Evolutionary conservation across 371 early-diverging fungal genomes (phyloP).

Genomic region (Rhizopus arrhizus): DNA sequence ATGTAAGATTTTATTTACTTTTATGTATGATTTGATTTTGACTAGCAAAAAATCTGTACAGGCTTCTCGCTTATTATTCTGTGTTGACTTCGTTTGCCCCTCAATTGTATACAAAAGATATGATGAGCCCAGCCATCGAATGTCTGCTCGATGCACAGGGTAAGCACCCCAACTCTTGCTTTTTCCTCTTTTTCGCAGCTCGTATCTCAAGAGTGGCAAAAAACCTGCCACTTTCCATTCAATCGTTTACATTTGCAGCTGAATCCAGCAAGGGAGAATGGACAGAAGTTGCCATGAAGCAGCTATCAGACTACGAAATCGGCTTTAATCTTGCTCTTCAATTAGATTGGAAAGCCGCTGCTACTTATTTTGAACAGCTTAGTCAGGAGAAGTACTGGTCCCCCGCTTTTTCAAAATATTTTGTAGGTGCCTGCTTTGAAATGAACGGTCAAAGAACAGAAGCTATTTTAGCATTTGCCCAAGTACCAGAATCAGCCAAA

Average conservation of each 20-base stretch:
- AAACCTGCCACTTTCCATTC: conserved; percentile 54
- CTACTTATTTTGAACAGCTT: conserved; percentile 49
- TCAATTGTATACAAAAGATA: conserved; percentile 42
- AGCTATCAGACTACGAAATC: conserved; percentile 62
- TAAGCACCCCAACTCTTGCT: conserved; percentile 59
- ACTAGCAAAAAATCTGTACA: conserved; percentile 1
- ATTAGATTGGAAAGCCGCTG: conserved; percentile 58
- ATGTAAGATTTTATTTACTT: conserved; percentile 39
- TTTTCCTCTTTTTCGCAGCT: conserved; percentile 63
- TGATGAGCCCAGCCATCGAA: conserved; percentile 55
- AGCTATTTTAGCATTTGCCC: conserved; percentile 53
- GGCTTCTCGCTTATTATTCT: conserved; percentile 52
- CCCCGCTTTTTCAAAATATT: conserved; percentile 60
- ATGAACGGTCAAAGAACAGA: conserved; percentile 55
- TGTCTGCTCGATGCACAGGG: conserved; percentile 58
- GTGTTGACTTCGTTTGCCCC: conserved; percentile 56
- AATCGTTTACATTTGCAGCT: conserved; percentile 53
- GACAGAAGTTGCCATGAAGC: conserved; percentile 56
- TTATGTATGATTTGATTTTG: neutral
- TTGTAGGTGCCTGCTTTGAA: conserved; percentile 60
- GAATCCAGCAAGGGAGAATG: conserved; percentile 60
- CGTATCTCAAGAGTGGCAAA: conserved; percentile 57
- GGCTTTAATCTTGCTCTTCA: conserved; percentile 60
- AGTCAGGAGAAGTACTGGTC: conserved; percentile 63
- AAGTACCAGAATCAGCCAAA: conserved; percentile 45